Conservation (phyloP, 2,329 filamentous ascomycete species). For the Raffaelea deltoideospora region DNA sequence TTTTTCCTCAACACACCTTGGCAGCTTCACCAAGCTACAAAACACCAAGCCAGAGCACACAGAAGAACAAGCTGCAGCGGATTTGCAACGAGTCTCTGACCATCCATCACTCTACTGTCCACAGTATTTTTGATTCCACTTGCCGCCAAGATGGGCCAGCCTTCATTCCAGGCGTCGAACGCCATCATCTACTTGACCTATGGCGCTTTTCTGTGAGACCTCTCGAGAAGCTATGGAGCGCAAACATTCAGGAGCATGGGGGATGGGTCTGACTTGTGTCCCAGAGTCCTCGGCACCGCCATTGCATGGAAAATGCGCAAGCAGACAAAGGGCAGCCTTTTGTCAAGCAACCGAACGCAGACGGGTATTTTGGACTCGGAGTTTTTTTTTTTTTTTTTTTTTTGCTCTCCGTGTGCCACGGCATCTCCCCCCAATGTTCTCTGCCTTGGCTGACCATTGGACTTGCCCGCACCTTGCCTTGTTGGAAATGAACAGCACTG, state of each 20-base stretch:
- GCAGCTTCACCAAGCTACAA: too few relatives aligned
- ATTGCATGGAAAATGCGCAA: slow-evolving; percentile 42
- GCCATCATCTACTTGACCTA: slow-evolving; percentile 73
- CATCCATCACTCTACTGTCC: too few relatives aligned
- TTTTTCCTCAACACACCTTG: too few relatives aligned
- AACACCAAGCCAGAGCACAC: too few relatives aligned
- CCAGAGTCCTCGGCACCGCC: slow-evolving; percentile 46
- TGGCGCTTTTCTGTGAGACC: slow-evolving; percentile 53
- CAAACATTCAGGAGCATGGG: background rate
- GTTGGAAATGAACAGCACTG: slow-evolving; percentile 37
- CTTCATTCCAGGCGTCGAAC: slow-evolving; percentile 63
- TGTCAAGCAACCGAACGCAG: slow-evolving; percentile 67
- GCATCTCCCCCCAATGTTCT: background rate
- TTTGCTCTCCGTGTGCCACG: background rate
- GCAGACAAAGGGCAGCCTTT: slow-evolving; percentile 55
- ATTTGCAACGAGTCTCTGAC: too few relatives aligned
- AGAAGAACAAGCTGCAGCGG: too few relatives aligned
- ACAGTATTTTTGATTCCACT: too few relatives aligned
- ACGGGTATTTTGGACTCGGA: slow-evolving; percentile 40
- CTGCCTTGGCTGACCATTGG: slow-evolving; percentile 1
- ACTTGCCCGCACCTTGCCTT: background rate
- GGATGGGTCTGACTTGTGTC: slow-evolving; percentile 1
- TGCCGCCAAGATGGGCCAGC: slow-evolving; percentile 50
- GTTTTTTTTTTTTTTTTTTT: background rate
- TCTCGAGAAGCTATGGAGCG: background rate